A percentile compares a stretch with the other conserved stretches of the same genome.
phyloP scores from a whole-genome alignment of 257 asterid genomes.

The Primulina eburnea region DNA sequence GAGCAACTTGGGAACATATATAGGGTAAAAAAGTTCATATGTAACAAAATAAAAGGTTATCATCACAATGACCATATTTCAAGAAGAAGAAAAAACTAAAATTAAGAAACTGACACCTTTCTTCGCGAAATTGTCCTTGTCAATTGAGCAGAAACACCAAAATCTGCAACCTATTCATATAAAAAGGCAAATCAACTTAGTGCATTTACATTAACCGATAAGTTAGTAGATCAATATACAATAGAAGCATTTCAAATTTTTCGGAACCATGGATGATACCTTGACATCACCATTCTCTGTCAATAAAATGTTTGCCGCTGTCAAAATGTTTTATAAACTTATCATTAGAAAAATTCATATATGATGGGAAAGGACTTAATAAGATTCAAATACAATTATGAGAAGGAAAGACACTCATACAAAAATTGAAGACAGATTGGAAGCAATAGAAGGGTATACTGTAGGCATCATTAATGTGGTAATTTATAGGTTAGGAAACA shows the following conservation, averaged over 20 bases:
- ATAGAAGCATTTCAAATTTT: neutral
- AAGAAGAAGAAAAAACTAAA: slow-evolving; percentile 14
- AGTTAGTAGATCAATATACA: neutral
- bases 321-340: slow-evolving; percentile 27
- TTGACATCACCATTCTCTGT: slow-evolving; percentile 97
- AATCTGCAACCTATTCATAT: slow-evolving; percentile 82
- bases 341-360: slow-evolving; percentile 13
- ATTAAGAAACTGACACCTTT: slow-evolving; percentile 52
- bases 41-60: neutral
- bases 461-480: slow-evolving; percentile 1
- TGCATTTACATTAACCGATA: neutral
- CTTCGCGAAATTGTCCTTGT: slow-evolving; percentile 95
- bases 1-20: slow-evolving; percentile 3
- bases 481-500: slow-evolving; percentile 14
- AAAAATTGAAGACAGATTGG: slow-evolving; percentile 12
- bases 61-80: neutral
- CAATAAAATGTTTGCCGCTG: slow-evolving; percentile 99
- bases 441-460: slow-evolving; percentile 3
- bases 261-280: slow-evolving; percentile 42
- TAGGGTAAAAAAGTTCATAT: slow-evolving; percentile 6
- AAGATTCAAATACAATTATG: slow-evolving; percentile 20
- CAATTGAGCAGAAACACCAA: slow-evolving; percentile 99
- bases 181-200: slow-evolving; percentile 8
- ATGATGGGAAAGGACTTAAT: neutral
- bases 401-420: slow-evolving; percentile 12